A percentile compares a stretch with the other conserved stretches of the same genome.
These are phyloP conservation scores for Candida jianshihensis DNA, from an alignment of 805 yeast genomes.

Conservation along the genomic window DNA sequence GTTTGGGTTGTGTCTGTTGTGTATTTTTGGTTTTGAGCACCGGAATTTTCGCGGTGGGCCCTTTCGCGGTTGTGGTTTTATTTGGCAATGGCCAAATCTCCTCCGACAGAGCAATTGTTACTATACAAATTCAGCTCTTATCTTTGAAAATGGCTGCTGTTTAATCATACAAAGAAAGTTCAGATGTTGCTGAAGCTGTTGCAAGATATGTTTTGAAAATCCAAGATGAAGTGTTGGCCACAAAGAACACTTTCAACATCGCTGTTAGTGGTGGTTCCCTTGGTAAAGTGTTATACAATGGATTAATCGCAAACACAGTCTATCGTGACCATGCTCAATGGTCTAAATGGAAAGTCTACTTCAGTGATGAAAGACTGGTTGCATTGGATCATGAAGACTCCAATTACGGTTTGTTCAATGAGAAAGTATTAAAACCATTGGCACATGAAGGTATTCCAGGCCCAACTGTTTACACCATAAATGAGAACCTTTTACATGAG, in stretches of 20 bases:
- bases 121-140: too few species aligned
- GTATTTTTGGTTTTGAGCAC: too few species aligned
- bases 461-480: constrained; percentile 63
- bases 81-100: too few species aligned
- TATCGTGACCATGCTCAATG: constrained; percentile 45
- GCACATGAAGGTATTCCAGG: constrained; percentile 28
- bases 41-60: too few species aligned
- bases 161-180: constrained; percentile 40
- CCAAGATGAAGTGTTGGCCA: constrained; percentile 53
- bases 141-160: constrained; percentile 27
- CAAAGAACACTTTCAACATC: constrained; percentile 47
- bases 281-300: constrained; percentile 58
- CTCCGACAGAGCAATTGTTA: too few species aligned
- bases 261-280: constrained; percentile 92
- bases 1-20: too few species aligned
- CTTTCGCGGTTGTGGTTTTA: too few species aligned
- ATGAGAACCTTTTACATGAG: constrained; percentile 52
- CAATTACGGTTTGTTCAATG: constrained; percentile 73
- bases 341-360: constrained; percentile 74
- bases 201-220: constrained; percentile 53
- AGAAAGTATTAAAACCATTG: constrained; percentile 35
- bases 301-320: constrained; percentile 52
- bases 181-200: constrained; percentile 57
- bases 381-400: constrained; percentile 78
- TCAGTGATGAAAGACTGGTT: constrained; percentile 88